phyloP scores from a whole-genome alignment of 257 asterid species.

The Schizonepeta tenuifolia region DNA sequence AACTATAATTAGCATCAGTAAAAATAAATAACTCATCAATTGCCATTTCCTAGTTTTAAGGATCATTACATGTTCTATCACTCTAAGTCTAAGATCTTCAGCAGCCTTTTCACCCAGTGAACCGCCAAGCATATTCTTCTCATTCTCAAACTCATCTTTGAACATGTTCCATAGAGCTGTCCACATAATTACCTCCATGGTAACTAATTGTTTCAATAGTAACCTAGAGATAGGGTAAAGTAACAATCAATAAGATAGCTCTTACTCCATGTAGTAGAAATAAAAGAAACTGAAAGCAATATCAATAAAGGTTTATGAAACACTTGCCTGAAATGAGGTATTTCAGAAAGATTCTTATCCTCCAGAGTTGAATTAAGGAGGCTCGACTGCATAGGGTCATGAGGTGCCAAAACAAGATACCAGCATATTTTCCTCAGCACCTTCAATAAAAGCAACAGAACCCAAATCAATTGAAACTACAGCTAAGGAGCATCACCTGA shows the following conservation, averaged over 20 bases:
- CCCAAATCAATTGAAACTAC: background rate
- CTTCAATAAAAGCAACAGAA: slow-evolving; percentile 40
- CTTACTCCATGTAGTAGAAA: slow-evolving; percentile 14
- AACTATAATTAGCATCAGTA: background rate
- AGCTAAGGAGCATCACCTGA: slow-evolving; percentile 19
- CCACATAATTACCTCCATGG: slow-evolving; percentile 98
- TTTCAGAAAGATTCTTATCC: slow-evolving; percentile 92
- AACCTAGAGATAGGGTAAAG: slow-evolving; percentile 45
- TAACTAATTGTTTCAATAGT: slow-evolving; percentile 79
- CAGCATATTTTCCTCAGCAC: slow-evolving; percentile 96
- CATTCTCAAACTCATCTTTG: slow-evolving; percentile 90
- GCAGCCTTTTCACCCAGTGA: slow-evolving; percentile 90
- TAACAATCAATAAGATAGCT: slow-evolving; percentile 25
- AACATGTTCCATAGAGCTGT: slow-evolving; percentile 79
- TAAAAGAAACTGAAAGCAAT: background rate
- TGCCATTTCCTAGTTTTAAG: background rate
- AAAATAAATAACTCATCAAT: slow-evolving; percentile 8
- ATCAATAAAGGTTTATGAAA: background rate
- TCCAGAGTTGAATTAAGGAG: slow-evolving; percentile 92
- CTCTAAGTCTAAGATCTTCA: slow-evolving; percentile 86
- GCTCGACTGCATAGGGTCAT: slow-evolving; percentile 97
- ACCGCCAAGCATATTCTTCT: slow-evolving; percentile 86
- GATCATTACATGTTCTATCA: slow-evolving; percentile 84
- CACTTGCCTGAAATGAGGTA: slow-evolving; percentile 80
- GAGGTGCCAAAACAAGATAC: slow-evolving; percentile 89